Evolutionary conservation across 2,329 filamentous ascomycete species (phyloP).

Genomic region (Cladosporium halotolerans): DNA sequence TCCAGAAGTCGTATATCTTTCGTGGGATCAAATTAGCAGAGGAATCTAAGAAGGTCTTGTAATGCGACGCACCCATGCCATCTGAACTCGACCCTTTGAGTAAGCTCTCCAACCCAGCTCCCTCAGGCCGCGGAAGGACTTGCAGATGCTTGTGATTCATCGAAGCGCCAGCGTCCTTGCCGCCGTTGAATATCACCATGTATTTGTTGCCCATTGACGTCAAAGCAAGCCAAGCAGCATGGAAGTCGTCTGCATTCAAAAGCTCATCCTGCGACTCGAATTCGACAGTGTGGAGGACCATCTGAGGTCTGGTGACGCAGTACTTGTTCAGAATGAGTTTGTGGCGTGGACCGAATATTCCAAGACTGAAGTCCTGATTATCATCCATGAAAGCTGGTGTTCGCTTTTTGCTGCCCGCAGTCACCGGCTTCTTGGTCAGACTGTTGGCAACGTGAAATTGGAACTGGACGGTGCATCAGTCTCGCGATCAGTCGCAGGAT

Average conservation of each 20-base stretch:
- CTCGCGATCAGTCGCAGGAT: not conserved
- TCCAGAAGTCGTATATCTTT: not conserved
- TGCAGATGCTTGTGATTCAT: constrained; percentile 44
- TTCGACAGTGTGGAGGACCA: constrained; percentile 35
- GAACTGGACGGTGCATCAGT: constrained; percentile 1
- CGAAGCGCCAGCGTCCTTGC: constrained; percentile 37
- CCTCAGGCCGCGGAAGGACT: constrained; percentile 31
- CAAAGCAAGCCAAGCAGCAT: constrained; percentile 34
- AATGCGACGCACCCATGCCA: no score
- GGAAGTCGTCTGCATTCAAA: constrained; percentile 33
- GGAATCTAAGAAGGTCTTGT: no score
- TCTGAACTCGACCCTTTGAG: constrained; percentile 14
- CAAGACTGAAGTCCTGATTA: constrained; percentile 25
- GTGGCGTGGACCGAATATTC: constrained; percentile 25
- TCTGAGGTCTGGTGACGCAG: constrained; percentile 31
- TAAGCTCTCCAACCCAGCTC: constrained; percentile 16
- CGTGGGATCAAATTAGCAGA: no score
- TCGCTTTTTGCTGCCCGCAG: constrained; percentile 2
- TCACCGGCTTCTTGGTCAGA: constrained; percentile 7
- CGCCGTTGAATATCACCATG: constrained; percentile 43
- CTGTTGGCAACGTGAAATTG: constrained; percentile 14
- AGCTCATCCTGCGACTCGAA: constrained; percentile 35
- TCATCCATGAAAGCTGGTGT: constrained; percentile 14
- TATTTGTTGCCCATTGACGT: constrained; percentile 22
- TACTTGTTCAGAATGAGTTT: constrained; percentile 35